Base-by-base conservation (phyloP, 257 asterid genomes). In the Pogostemon cablin region DNA sequence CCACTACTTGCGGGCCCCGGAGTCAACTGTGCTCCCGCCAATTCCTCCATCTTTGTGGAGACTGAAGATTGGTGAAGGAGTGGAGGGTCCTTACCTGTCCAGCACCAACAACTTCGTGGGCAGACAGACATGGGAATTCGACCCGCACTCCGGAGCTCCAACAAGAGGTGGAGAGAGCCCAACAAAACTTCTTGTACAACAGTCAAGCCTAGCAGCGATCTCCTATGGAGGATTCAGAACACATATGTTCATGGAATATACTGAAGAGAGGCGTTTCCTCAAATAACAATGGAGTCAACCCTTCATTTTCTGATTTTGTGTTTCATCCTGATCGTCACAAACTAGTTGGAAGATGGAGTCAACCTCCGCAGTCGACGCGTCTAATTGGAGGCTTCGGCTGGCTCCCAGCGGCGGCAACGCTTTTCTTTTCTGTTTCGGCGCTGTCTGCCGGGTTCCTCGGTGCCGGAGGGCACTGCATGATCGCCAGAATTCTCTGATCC, bases 31-130 rank as follows among this genome's bases (percentile, higher is more conserved):
- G 32, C 32, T 25, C 32, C 1, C 32, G 1, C 32, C 32, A 25
- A 25, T 25, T 25, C 32, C 32, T 20, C 25, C 25, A 20, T 20
- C 25, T n/a, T n/a, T n/a, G 25, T 20, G 25, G 1, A n/a, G n/a
- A n/a, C n/a, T n/a, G n/a, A n/a, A n/a, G n/a, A n/a, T n/a, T n/a
- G n/a, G 84, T 0, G 80, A 81, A 76, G 92, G 90, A 3, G 85
- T 41, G 11, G 68, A 73, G 49, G 44, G 84, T n/a, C 82, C 90
- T 38, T 70, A 86, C 72, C 79, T 88, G 67, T 83, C 77, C 42
- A 88, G 92, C 78, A 88, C 90, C 38, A 88, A 88, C 71, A 73
- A 82, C 62, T 88, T 74, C 32, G 90, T 86, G 7, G 95, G 95
- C 5, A 43, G 90, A 11, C 95, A 88, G 7, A 81, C 20, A 0